Base-by-base conservation (phyloP, 805 yeast species). In the Barnettozyma botsteinii region DNA sequence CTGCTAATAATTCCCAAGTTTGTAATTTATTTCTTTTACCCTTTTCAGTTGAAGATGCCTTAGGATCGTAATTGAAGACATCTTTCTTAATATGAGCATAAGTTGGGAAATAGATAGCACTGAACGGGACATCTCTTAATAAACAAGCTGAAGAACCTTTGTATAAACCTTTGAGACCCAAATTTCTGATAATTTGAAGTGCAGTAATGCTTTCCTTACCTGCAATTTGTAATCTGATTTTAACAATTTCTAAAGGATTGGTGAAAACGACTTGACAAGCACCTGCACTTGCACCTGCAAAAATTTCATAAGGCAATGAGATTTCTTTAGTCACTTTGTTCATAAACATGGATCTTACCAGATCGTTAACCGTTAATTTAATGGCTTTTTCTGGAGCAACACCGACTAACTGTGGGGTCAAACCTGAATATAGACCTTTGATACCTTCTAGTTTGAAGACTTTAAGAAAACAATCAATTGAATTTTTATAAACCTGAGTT, bases 341-440 rank as follows among this genome's bases (percentile, higher is more conserved):
- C n/a, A 85, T 72, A 47, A 91, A 79, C 40, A 77, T 70, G 22
- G 80, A 79, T 54, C 98, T 76, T 42, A 88, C 80, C 41, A 85
- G 67, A 60, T 91, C 98, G 64, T 91, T 91, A 29, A 91, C 95
- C 0, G 98, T 89, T 50, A 91, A 75, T 65, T 91, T 91, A 56
- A 91, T 91, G 32, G 98, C 98, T 69, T 91, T 91, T 62, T 91
- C 98, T 2, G 98, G 98, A 0, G 98, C 98, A 37, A 91, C 98
- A 50, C 98, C 98, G 35, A 93, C 78, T 55, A 91, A 69, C 64
- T 93, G 98, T 14, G 98, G 97, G 9, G 86, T 85, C 37, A 91
- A 69, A 40, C 98, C 98, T 5, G 95, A 82, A 63, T 91, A 91
- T 42, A 91, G 72, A 8, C 98, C 98, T 52, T 70, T 67, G 35